Percentiles rank a stretch among this genome's conserved stretches.
phyloP scores from a whole-genome alignment of 1,284 basidiomycete genomes.

The Caloboletus firmus region DNA sequence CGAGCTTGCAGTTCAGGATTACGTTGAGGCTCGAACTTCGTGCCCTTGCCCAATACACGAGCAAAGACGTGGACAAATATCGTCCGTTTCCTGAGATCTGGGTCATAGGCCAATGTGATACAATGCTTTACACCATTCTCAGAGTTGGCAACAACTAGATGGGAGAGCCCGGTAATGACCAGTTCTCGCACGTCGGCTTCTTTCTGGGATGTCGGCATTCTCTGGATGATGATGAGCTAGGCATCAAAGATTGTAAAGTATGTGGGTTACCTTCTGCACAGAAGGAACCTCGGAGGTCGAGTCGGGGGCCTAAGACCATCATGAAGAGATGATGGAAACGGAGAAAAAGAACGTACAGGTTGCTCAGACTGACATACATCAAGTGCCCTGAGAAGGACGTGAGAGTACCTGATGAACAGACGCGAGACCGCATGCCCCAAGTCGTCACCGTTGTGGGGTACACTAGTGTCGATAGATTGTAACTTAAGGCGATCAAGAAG shows the following conservation, averaged over 20 bases:
- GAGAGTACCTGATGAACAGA: constrained; percentile 76
- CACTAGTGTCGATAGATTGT: constrained; percentile 54
- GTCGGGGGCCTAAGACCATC: constrained; percentile 44
- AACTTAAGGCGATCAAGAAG: constrained; percentile 77
- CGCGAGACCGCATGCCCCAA: constrained; percentile 69
- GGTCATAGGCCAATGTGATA: constrained; percentile 76
- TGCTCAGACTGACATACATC: constrained; percentile 50
- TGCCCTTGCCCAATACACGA: constrained; percentile 79
- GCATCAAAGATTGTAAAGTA: neutral
- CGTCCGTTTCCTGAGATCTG: constrained; percentile 69
- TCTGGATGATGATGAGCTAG: constrained; percentile 36
- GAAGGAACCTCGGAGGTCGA: constrained; percentile 54
- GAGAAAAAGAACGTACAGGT: constrained; percentile 37
- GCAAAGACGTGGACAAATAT: constrained; percentile 91
- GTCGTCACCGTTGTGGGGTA: constrained; percentile 59
- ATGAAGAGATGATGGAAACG: constrained; percentile 7
- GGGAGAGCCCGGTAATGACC: constrained; percentile 75
- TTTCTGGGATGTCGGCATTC: constrained; percentile 47
- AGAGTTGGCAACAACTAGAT: constrained; percentile 82
- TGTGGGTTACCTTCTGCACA: constrained; percentile 45
- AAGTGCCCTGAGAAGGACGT: constrained; percentile 62
- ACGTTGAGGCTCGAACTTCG: constrained; percentile 65
- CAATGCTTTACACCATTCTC: constrained; percentile 90
- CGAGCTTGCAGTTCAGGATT: constrained; percentile 51
- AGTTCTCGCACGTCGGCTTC: constrained; percentile 67